Base-by-base conservation (phyloP, 164 flowering plant species). In the Sextonia rubra region DNA sequence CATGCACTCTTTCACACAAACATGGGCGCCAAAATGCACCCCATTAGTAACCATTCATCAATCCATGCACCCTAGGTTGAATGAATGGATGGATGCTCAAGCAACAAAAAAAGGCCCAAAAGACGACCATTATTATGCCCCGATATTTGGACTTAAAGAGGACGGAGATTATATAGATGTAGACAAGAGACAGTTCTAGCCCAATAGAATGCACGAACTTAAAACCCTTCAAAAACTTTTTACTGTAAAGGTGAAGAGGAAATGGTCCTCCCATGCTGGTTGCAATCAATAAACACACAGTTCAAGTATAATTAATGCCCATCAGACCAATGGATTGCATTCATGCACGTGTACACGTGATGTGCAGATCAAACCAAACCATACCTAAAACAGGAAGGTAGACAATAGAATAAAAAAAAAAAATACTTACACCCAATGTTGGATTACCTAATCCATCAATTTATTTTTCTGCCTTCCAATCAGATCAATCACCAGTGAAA, bases 291-390 rank as follows among this genome's bases (percentile, higher is more conserved):
- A 62, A 62, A 27, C 26, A 7, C 24, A 25, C 3, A 64, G n/a
- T 29, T 12, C 44, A 26, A 64, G 37, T 32, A 64, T 64, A 64
- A 27, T 64, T 4, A 29, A 29, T 27, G 12, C 18, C 1, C 71
- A 48, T 70, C 65, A 66, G 71, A 75, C 64, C 72, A 76, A 79
- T 69, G 78, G 81, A 75, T 76, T 68, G 68, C 7, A 72, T 64
- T 20, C n/a, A 66, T 73, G 78, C 83, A 83, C 83, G 79, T 85
- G 84, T 85, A 74, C 75, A 74, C 49, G 71, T 74, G 70, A 61
- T 61, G 77, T 71, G 69, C 60, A 72, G 47, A 77, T 77, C 66
- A 76, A 75, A 83, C 78, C 77, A 79, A 81, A 77, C 64, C 69
- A 47, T 62, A 73, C 77, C 77, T 80, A 75, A 70, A 76, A 74